A percentile compares a stretch with the other conserved stretches of the same genome.
Conservation (phyloP, 2,329 filamentous ascomycete species). For the Colletotrichum coccodes region DNA sequence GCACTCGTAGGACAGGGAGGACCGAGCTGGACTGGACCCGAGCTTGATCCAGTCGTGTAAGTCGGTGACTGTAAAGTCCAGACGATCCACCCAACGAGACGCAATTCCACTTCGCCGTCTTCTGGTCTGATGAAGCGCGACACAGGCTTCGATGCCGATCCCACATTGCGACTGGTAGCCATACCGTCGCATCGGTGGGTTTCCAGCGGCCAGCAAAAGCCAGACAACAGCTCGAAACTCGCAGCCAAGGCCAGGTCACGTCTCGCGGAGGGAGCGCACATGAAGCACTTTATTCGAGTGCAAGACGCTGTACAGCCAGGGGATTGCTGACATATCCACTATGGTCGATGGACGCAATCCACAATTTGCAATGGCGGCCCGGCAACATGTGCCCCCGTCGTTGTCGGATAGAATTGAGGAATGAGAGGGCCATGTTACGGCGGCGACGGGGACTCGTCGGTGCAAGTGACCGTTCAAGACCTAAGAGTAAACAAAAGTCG, state of each 20-base stretch:
- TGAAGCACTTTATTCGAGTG: neutral
- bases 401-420: neutral
- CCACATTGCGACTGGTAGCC: neutral
- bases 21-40: slow-evolving; percentile 16
- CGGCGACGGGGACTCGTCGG: slow-evolving; percentile 41
- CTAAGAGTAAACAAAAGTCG: neutral
- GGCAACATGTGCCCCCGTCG: neutral
- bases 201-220: neutral
- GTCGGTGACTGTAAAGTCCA: slow-evolving; percentile 9
- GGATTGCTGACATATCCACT: slow-evolving; percentile 26
- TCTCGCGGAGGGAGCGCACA: neutral
- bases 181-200: neutral
- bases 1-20: slow-evolving; percentile 6
- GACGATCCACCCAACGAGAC: neutral
- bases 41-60: slow-evolving; percentile 18
- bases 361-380: slow-evolving; percentile 18
- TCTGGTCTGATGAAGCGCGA: slow-evolving; percentile 16
- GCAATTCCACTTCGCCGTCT: slow-evolving; percentile 8
- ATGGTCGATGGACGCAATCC: neutral
- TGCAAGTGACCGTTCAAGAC: slow-evolving; percentile 26
- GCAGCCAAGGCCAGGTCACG: neutral
- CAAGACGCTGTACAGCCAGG: neutral
- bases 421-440: slow-evolving; percentile 33
- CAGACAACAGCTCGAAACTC: neutral
- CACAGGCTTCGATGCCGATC: slow-evolving; percentile 10